Evolutionary conservation across 2,329 filamentous ascomycete genomes (phyloP), one percentile per base, ranked within the genome.

Genomic region (Boeremia lycopersici): DNA sequence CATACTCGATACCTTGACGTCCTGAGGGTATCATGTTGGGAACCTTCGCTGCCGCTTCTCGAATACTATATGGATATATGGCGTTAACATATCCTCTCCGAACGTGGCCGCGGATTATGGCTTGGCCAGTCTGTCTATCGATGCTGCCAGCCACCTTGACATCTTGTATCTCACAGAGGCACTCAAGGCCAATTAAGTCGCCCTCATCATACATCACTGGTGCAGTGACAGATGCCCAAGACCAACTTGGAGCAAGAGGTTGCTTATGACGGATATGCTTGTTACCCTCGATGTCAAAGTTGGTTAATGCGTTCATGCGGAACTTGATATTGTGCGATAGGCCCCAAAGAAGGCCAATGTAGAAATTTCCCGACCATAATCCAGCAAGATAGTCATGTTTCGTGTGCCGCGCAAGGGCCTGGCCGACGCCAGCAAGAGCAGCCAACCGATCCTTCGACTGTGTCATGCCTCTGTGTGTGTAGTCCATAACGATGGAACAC

Each of bases 401-500:
- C 2, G 29, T 41, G 4, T 35, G 30, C 10, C 38, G 17, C 8
- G 15, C 19, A 5, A 41, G 36, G 4, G 38, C 46, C n/a, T 42
- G 36, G 5, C 36, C 46, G 28, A 42, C 41, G 4, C 46, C 46
- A n/a, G 46, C 46, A 9, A 41, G 23, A 17, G 46, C 46, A n/a
- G 35, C 30, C 3, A 48, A 30, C 10, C 46, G 36, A 15, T 48
- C 38, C 2, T 29, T 42, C 11, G 29, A 0, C 11, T 35, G 13
- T 4, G 46, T 48, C 46, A 48, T 48, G 8, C 46, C 38, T 29
- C 38, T 30, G 15, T 48, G 46, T 2, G 46, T 48, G 19, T 48
- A 48, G 19, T 41, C 46, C 38, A 41, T 41, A 6, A 48, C 46
- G 13, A 23, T 26, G 13, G 12, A 34, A 13, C 38, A 35, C 46